phyloP scores from a whole-genome alignment of 768 basidiomycete genomes.

The Rhodosporidiobolus sp. region DNA sequence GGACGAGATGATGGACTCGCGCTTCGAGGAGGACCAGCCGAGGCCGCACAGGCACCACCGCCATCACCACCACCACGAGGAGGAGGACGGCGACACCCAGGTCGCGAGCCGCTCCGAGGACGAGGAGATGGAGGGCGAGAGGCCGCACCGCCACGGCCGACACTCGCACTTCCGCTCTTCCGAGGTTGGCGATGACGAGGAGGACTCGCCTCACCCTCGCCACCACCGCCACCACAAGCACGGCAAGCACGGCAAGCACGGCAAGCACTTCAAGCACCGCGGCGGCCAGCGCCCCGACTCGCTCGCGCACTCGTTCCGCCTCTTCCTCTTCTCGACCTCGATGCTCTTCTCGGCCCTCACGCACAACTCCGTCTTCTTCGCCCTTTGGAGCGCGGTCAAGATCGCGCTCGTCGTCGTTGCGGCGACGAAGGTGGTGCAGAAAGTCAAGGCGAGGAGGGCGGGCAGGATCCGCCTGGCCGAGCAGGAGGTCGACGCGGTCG shows the following conservation, averaged over 20 bases:
- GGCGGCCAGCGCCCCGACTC: neutral
- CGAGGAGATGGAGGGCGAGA: neutral
- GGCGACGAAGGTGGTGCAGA: neutral
- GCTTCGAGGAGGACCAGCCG: neutral
- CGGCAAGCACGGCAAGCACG: neutral
- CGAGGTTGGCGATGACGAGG: neutral
- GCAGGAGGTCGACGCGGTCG: neutral
- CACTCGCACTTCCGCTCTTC: neutral
- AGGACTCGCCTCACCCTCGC: neutral
- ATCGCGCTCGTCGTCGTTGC: neutral
- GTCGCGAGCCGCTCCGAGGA: too few relatives aligned
- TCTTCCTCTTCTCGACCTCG: neutral
- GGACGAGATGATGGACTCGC: too few relatives aligned
- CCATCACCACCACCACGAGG: neutral
- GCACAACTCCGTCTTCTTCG: neutral
- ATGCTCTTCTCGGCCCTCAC: neutral
- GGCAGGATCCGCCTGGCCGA: constrained; percentile 4
- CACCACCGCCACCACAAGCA: neutral
- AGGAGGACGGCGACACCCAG: neutral
- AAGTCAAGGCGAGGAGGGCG: neutral
- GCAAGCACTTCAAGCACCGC: neutral
- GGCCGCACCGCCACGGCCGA: neutral
- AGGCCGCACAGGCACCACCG: too few relatives aligned
- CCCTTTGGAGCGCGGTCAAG: neutral
- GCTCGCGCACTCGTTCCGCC: neutral